These are phyloP conservation scores for Phlegmacium glaucopus DNA, from an alignment of 768 basidiomycete species.

Conservation along the genomic window DNA sequence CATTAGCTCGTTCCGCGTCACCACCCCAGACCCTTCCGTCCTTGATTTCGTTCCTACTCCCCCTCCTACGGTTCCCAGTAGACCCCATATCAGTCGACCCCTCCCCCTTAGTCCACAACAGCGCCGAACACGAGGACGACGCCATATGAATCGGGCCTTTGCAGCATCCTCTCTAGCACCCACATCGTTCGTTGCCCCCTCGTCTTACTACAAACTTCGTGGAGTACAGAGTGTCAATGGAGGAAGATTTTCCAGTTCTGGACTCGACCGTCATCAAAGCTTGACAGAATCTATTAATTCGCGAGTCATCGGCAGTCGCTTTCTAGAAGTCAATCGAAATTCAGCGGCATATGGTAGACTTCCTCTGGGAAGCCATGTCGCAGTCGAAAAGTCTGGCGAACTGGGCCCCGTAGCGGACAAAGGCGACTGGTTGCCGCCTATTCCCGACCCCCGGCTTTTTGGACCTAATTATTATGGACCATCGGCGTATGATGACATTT, in stretches of 20 bases:
- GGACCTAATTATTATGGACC: conserved; percentile 55
- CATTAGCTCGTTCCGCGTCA: conserved; percentile 69
- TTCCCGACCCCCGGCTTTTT: conserved; percentile 51
- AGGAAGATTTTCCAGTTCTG: conserved; percentile 50
- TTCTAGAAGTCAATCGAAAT: conserved; percentile 68
- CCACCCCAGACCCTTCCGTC: conserved; percentile 71
- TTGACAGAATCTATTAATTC: conserved; percentile 59
- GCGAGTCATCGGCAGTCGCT: conserved; percentile 63
- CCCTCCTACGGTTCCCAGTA: conserved; percentile 36
- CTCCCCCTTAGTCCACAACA: conserved; percentile 45
- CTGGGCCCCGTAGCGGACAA: conserved; percentile 34
- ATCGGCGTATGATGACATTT: conserved; percentile 28
- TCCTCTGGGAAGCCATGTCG: conserved; percentile 56
- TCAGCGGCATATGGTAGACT: conserved; percentile 55
- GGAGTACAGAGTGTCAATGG: conserved; percentile 57
- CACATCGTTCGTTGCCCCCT: conserved; percentile 76
- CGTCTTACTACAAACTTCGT: conserved; percentile 74
- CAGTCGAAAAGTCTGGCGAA: conserved; percentile 49
- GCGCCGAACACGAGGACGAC: conserved; percentile 38
- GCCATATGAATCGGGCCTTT: conserved; percentile 59
- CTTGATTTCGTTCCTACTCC: conserved; percentile 49
- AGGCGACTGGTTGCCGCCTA: conserved; percentile 35
- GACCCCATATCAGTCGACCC: conserved; percentile 68
- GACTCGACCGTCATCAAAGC: conserved; percentile 37
- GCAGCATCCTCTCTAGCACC: conserved; percentile 70